These are phyloP conservation scores for Coemansia sp. DNA, from an alignment of 192 early-diverging fungal species.

Conservation along the genomic window DNA sequence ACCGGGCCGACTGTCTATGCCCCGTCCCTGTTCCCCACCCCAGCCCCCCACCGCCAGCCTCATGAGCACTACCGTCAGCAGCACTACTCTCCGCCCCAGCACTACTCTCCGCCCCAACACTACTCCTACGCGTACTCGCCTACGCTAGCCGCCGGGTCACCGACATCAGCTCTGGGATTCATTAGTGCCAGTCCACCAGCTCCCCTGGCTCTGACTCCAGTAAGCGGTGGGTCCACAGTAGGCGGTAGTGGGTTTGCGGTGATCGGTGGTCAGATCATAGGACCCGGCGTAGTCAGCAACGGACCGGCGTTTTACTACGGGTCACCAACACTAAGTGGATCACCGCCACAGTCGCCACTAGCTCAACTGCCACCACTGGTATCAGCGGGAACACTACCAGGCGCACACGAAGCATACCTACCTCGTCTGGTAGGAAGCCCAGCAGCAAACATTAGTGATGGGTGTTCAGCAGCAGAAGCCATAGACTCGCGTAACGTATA, in stretches of 20 bases:
- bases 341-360: conserved; percentile 19
- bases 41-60: conserved; percentile 2
- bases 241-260: conserved; percentile 10
- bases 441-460: background rate
- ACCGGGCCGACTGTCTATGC: background rate
- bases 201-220: conserved; percentile 7
- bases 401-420: background rate
- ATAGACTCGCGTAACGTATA: conserved; percentile 68
- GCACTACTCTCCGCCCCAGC: conserved; percentile 5
- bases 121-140: conserved; percentile 12
- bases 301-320: conserved; percentile 30
- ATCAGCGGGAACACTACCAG: background rate
- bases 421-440: conserved; percentile 15
- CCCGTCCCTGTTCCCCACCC: conserved; percentile 2
- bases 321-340: conserved; percentile 14
- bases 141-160: conserved; percentile 12
- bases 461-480: background rate
- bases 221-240: background rate
- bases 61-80: conserved; percentile 9
- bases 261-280: conserved; percentile 16
- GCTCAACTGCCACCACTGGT: background rate
- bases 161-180: conserved; percentile 16
- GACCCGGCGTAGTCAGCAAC: conserved; percentile 2
- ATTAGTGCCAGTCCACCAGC: conserved; percentile 13
- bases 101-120: conserved; percentile 5